These are phyloP conservation scores for Metschnikowia colocasiae DNA, from an alignment of 805 yeast species.

Conservation along the genomic window DNA sequence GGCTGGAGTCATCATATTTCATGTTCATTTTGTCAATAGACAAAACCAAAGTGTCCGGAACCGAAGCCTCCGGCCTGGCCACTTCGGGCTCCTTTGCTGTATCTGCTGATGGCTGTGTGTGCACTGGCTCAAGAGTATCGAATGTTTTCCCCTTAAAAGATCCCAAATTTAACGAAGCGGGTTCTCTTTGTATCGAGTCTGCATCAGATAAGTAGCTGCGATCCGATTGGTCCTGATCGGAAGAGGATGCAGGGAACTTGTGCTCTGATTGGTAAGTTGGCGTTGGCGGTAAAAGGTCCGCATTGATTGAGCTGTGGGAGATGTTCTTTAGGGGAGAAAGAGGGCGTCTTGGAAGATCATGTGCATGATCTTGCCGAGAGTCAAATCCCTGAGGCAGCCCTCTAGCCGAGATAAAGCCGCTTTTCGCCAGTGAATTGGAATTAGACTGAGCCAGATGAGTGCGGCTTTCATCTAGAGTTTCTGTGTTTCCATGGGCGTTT, in stretches of 20 bases:
- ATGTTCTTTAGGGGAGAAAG: neutral
- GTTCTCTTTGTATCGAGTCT: constrained; percentile 40
- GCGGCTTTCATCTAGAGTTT: neutral
- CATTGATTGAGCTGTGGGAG: neutral
- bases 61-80: neutral
- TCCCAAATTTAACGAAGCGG: constrained; percentile 25
- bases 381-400: neutral
- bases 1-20: constrained; percentile 11
- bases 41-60: constrained; percentile 14
- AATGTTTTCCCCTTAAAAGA: neutral
- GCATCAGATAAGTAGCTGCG: constrained; percentile 37
- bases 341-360: neutral
- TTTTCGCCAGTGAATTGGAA: neutral
- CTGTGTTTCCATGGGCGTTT: neutral
- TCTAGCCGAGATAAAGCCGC: neutral
- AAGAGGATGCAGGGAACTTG: constrained; percentile 10
- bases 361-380: neutral
- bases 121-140: neutral
- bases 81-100: neutral
- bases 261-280: constrained; percentile 22
- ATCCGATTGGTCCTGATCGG: constrained; percentile 36
- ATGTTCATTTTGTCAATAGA: constrained; percentile 16
- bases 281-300: constrained; percentile 25
- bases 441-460: too few relatives aligned
- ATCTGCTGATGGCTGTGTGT: neutral